phyloP scores from a whole-genome alignment of 192 early-diverging fungal genomes.

The Linnemannia zychae region DNA sequence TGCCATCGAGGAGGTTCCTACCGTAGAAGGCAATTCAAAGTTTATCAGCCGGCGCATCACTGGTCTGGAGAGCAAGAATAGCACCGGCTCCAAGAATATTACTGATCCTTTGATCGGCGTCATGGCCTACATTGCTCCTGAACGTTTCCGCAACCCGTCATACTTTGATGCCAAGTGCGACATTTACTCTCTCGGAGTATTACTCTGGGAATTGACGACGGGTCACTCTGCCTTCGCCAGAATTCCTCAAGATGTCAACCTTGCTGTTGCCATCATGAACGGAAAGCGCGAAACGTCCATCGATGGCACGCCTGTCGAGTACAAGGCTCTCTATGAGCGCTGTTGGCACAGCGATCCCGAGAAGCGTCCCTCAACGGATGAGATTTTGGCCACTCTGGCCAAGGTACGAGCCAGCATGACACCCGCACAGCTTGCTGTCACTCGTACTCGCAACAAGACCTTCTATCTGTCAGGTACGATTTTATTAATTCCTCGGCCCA shows the following conservation, averaged over 20 bases:
- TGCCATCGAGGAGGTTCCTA: slow-evolving; percentile 11
- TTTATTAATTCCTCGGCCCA: background rate
- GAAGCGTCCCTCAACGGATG: slow-evolving; percentile 32
- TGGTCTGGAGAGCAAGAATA: slow-evolving; percentile 10
- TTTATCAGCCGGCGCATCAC: slow-evolving; percentile 37
- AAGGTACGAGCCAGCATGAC: slow-evolving; percentile 40
- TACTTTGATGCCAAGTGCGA: slow-evolving; percentile 55
- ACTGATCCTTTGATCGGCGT: slow-evolving; percentile 45
- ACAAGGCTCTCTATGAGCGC: slow-evolving; percentile 44
- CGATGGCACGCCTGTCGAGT: slow-evolving; percentile 44
- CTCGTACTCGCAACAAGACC: slow-evolving; percentile 20
- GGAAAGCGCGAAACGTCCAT: slow-evolving; percentile 55
- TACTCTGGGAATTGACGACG: slow-evolving; percentile 57
- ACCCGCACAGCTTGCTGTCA: slow-evolving; percentile 18
- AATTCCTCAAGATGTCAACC: slow-evolving; percentile 37
- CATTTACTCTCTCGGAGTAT: slow-evolving; percentile 54
- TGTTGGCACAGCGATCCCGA: slow-evolving; percentile 53
- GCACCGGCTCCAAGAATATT: background rate
- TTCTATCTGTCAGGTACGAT: slow-evolving; percentile 27
- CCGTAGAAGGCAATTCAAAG: slow-evolving; percentile 17
- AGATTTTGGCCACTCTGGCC: slow-evolving; percentile 30
- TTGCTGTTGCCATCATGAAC: slow-evolving; percentile 49
- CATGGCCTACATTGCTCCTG: slow-evolving; percentile 55
- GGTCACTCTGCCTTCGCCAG: slow-evolving; percentile 40
- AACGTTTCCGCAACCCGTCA: slow-evolving; percentile 50